Base-by-base conservation (phyloP, 352 stramenopile species). In the Phytophthora rubi region DNA sequence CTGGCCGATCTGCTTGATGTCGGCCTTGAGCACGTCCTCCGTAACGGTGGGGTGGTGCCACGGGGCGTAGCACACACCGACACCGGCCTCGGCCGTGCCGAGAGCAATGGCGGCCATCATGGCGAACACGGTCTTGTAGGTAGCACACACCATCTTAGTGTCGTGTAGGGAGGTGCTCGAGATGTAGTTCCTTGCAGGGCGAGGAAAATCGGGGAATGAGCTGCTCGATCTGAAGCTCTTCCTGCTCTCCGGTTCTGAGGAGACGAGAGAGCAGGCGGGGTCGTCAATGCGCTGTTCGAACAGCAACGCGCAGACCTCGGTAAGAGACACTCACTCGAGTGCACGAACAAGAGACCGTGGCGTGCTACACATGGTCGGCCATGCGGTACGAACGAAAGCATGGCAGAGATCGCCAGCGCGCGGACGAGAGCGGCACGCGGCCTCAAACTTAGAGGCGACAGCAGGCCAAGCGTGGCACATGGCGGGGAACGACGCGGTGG, bases 51-150 rank as follows among this genome's bases (percentile, higher is more conserved):
- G 0, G 65, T 86, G 73, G 76, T 85, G 80, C 82, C 85, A 91
- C 61, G 85, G 80, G 49, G 75, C 80, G 77, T 91, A 93, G 80
- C 78, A 88, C 4, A 85, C 59, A 53, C 85, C 81, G 28, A 58
- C 33, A 16, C 37, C 47, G 26, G 62, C 68, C 4, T 79, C 63
- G 4, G 56, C 39, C 13, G 64, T 37, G 52, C 51, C 44, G 12
- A 75, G 21, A 0, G 68, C 64, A n/a, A 80, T 44, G 4, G 56
- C 68, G 12, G 68, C 73, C 73, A 80, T 63, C 49, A 69, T 70
- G 45, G 75, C 71, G 42, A 77, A 72, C n/a, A 80, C n/a, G 26
- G 63, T 65, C 65, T 73, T 76, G 72, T 82, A 82, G 37, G 58
- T 69, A 64, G 65, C 42, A 66, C 62, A 80, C 39, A 82, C 76